phyloP scores from a whole-genome alignment of 768 basidiomycete species.

The Lanmaoa rubissima region DNA sequence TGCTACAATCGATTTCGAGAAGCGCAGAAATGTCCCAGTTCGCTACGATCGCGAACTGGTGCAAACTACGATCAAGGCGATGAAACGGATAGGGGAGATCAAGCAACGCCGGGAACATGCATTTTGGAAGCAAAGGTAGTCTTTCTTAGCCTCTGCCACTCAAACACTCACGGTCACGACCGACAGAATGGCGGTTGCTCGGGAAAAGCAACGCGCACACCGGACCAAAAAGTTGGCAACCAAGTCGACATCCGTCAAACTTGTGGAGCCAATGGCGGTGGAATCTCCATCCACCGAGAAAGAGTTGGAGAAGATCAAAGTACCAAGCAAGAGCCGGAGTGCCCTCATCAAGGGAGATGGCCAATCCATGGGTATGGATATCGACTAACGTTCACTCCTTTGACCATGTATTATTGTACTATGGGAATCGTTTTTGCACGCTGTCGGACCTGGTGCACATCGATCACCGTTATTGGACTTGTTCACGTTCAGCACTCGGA shows the following conservation, averaged over 20 bases:
- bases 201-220: slow-evolving; percentile 73
- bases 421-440: neutral
- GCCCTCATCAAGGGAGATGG: slow-evolving; percentile 83
- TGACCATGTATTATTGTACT: neutral
- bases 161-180: neutral
- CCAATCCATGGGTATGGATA: slow-evolving; percentile 88
- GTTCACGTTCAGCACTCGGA: neutral
- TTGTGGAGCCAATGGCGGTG: slow-evolving; percentile 60
- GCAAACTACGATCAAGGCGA: slow-evolving; percentile 91
- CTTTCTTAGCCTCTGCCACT: neutral
- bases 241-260: slow-evolving; percentile 54
- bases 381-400: slow-evolving; percentile 48
- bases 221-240: slow-evolving; percentile 62
- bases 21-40: slow-evolving; percentile 95
- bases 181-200: slow-evolving; percentile 78
- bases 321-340: slow-evolving; percentile 57
- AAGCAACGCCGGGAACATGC: slow-evolving; percentile 85
- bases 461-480: neutral
- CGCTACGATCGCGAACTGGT: slow-evolving; percentile 95
- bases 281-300: slow-evolving; percentile 45
- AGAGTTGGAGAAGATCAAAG: slow-evolving; percentile 77
- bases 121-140: slow-evolving; percentile 91
- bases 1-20: slow-evolving; percentile 98
- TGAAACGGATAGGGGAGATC: slow-evolving; percentile 94
- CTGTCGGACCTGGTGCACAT: neutral